Base-by-base conservation (phyloP, 1,284 basidiomycete species). In the Schizopora paradoxa region DNA sequence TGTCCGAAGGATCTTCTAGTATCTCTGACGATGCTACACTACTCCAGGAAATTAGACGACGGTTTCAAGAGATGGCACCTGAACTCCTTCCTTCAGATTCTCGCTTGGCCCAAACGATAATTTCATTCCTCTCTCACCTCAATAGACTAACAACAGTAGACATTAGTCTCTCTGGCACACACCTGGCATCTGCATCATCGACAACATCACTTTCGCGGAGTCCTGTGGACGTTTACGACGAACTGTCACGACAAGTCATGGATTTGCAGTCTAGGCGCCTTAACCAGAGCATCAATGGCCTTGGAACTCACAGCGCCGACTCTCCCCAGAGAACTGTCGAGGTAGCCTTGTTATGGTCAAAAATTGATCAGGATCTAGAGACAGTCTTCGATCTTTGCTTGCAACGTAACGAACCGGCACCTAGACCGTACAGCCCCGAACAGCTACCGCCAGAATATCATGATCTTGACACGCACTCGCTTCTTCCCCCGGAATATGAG, bases 281-380 rank as follows among this genome's bases (percentile, higher is more conserved):
- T 8, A 66, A 67, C 40, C 57, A 61, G 22, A 64, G 63, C 1
- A 48, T 61, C 14, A 56, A 61, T 26, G 54, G 60, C 11, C 60
- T 61, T 26, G 66, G 57, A 28, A n/a, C n/a, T n/a, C n/a, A n/a
- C n/a, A 28, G 34, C 25, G 33, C 33, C 36, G 58, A 61, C 2
- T 65, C 76, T 5, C 76, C 82, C 1, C 67, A 74, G 1, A 62
- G 75, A n/a, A 72, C 66, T 1, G 76, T 82, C 3, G 80, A 87
- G 57, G 65, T 72, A 1, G 73, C 82, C 1, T 66, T 90, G 13
- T 66, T 91, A 1, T 91, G 88, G 88, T 68, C 73, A 3, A 68
- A 74, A 27, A 79, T 91, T 25, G 85, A 89, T 54, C 72, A 77
- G 45, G 76, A 87, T 45, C 74, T 91, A 2, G 88, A 89, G 51